These are phyloP conservation scores for Chalciporus sp. DNA, from an alignment of 1,284 basidiomycete genomes.

Conservation along the genomic window DNA sequence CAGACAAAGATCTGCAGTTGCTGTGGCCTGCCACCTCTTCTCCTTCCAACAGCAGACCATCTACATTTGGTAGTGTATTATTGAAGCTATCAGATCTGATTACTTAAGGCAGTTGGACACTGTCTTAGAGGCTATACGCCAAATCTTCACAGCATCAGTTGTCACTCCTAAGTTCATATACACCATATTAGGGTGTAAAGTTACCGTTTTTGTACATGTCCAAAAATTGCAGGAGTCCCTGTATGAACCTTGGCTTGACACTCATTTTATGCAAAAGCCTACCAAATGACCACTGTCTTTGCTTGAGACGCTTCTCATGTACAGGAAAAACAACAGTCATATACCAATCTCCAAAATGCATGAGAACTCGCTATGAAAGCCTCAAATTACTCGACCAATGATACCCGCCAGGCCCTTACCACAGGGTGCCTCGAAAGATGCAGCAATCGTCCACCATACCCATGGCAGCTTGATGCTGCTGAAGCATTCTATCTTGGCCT, in stretches of 20 bases:
- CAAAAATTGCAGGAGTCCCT: neutral
- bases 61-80: no score
- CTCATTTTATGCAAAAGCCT: no score
- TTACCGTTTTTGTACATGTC: neutral
- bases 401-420: neutral
- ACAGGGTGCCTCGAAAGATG: neutral
- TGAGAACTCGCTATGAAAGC: neutral
- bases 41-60: no score
- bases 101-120: no score
- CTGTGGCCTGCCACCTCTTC: no score
- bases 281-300: constrained; percentile 6
- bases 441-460: neutral
- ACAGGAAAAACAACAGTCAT: constrained; percentile 3
- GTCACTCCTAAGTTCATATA: no score
- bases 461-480: constrained; percentile 11
- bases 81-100: no score
- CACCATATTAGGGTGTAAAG: no score
- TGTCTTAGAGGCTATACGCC: no score
- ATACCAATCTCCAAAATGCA: neutral
- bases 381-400: neutral
- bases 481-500: constrained; percentile 7
- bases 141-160: no score
- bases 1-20: no score
- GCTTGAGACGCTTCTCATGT: neutral
- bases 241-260: neutral